Conservation (phyloP, 352 stramenopile species). For the Phytophthora sp. region DNA sequence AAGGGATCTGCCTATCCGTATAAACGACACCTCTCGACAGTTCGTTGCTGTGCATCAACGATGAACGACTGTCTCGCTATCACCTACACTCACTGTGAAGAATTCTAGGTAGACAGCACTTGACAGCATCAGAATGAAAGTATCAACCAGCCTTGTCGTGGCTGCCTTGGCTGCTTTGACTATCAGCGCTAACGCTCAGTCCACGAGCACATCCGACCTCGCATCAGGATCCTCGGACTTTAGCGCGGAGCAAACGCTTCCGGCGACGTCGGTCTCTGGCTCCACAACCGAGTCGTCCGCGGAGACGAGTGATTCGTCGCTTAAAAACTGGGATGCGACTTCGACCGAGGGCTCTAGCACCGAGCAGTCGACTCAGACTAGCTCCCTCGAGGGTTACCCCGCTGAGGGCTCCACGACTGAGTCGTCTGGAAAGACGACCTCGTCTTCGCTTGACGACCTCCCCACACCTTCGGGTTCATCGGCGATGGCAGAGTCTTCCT, state of each 20-base stretch:
- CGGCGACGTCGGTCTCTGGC: constrained; percentile 8
- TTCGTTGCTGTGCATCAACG: constrained; percentile 25
- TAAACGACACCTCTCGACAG: constrained; percentile 30
- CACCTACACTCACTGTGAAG: constrained; percentile 27
- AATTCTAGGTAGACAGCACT: constrained; percentile 30
- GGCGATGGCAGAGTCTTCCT: constrained; percentile 6
- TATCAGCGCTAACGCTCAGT: constrained; percentile 14
- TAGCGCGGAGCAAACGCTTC: constrained; percentile 17
- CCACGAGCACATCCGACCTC: constrained; percentile 1
- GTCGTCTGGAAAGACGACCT: constrained; percentile 13
- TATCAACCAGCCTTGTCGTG: constrained; percentile 29
- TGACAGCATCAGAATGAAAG: constrained; percentile 36
- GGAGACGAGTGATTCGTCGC: constrained; percentile 18
- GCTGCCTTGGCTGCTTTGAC: constrained; percentile 22
- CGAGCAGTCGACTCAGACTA: constrained; percentile 16
- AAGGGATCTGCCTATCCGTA: constrained; percentile 33
- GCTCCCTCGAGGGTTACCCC: constrained; percentile 1
- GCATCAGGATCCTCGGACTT: constrained; percentile 13
- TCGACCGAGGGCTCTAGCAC: not conserved
- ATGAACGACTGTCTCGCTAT: constrained; percentile 22
- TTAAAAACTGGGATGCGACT: constrained; percentile 4
- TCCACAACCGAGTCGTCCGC: constrained; percentile 1
- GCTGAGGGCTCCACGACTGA: constrained; percentile 14
- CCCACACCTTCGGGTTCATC: constrained; percentile 1
- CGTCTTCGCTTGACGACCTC: constrained; percentile 4